These are phyloP conservation scores for Miscanthus lutarioriparius DNA, from an alignment of 176 grass and related monocot genomes.

Conservation along the genomic window DNA sequence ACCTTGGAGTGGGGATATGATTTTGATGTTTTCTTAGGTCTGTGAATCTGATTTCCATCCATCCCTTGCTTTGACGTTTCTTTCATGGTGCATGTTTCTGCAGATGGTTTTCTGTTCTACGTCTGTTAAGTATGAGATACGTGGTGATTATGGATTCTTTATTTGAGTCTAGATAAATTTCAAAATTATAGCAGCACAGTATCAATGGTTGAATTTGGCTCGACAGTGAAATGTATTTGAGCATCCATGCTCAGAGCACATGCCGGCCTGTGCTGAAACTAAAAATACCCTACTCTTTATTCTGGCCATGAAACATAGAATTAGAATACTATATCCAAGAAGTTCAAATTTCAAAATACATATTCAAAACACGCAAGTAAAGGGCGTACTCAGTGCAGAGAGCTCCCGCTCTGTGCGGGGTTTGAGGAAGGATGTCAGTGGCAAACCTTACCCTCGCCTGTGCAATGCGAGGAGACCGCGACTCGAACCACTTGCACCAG, in stretches of 20 bases:
- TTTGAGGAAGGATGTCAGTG: too few species aligned
- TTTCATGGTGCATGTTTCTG: neutral
- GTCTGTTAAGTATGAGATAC: neutral
- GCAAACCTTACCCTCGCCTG: too few species aligned
- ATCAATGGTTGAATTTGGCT: neutral
- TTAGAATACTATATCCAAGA: neutral
- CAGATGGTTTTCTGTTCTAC: neutral
- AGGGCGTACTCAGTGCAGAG: too few species aligned
- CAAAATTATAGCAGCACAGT: neutral
- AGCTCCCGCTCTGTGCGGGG: too few species aligned
- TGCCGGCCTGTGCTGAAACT: too few species aligned
- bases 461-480: too few species aligned
- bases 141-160: neutral
- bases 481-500: too few species aligned
- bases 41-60: neutral
- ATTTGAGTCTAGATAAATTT: neutral
- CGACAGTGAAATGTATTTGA: neutral
- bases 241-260: too few species aligned
- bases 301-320: neutral
- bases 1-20: neutral
- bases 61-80: neutral
- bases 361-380: neutral
- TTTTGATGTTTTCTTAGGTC: neutral
- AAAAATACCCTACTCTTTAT: neutral
- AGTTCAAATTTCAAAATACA: neutral